These are phyloP conservation scores for Anthracocystis walkeri DNA, from an alignment of 1,284 basidiomycete genomes.

Conservation along the genomic window DNA sequence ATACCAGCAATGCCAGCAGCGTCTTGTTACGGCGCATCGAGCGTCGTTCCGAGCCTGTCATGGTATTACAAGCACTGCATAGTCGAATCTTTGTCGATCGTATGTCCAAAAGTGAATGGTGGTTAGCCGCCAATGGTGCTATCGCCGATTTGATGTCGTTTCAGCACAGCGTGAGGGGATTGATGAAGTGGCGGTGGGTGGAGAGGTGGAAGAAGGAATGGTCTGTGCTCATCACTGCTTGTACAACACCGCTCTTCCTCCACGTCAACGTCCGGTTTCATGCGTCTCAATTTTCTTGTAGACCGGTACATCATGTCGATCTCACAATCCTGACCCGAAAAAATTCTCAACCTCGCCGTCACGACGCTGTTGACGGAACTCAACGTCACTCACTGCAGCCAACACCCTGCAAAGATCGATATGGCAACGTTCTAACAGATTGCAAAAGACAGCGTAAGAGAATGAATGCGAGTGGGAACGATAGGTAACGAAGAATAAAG, in stretches of 20 bases:
- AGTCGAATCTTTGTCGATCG: background rate
- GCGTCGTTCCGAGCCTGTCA: constrained; percentile 21
- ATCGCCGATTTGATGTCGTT: background rate
- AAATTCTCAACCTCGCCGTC: background rate
- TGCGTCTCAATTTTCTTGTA: background rate
- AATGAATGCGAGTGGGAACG: constrained; percentile 2
- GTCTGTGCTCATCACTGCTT: constrained; percentile 6
- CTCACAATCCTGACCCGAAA: background rate
- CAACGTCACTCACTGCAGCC: background rate
- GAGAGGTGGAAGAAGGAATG: background rate
- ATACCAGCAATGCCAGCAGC: constrained; percentile 25
- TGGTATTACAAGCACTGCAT: constrained; percentile 6
- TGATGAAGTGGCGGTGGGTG: background rate
- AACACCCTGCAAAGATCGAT: background rate
- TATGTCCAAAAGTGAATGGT: background rate
- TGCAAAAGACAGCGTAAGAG: constrained; percentile 3
- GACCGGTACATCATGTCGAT: background rate
- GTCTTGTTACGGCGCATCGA: constrained; percentile 15
- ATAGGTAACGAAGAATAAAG: background rate
- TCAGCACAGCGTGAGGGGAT: background rate
- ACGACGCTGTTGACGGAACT: no score
- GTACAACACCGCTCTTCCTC: background rate
- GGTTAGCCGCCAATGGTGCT: background rate
- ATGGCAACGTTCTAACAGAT: background rate
- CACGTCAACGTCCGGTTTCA: background rate